These are phyloP conservation scores for Cladosporium sp. DNA, from an alignment of 2,329 filamentous ascomycete genomes.

Conservation along the genomic window DNA sequence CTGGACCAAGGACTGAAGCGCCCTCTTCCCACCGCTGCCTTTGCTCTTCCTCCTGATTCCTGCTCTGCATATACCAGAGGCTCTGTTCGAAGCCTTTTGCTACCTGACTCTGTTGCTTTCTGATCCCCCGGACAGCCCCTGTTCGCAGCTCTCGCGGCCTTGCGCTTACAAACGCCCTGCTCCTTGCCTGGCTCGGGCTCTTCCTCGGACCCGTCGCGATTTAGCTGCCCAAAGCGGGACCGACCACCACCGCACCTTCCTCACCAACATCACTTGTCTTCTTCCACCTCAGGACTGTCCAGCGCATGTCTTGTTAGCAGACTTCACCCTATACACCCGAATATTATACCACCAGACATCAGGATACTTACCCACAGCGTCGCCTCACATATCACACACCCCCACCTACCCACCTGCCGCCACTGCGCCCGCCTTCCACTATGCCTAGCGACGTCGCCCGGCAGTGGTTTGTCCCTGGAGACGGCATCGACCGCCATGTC, in stretches of 20 bases:
- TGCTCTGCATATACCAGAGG: neutral
- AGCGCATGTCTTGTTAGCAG: neutral
- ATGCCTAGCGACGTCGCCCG: constrained; percentile 40
- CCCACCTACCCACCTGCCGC: neutral
- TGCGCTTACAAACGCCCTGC: constrained; percentile 4
- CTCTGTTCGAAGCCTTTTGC: neutral
- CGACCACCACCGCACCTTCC: neutral
- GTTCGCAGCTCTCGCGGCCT: neutral
- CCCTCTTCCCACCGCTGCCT: constrained; percentile 5
- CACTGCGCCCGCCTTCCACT: constrained; percentile 15
- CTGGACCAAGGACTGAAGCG: constrained; percentile 1
- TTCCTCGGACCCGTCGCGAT: constrained; percentile 16
- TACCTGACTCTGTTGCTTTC: neutral
- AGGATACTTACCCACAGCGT: neutral
- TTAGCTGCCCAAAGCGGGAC: constrained; percentile 19
- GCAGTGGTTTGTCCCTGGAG: constrained; percentile 52
- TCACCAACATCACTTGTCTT: neutral
- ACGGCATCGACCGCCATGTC: constrained; percentile 53
- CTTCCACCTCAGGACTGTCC: neutral
- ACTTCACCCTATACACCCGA: neutral
- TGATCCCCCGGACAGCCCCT: neutral
- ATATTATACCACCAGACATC: neutral
- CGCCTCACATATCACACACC: neutral
- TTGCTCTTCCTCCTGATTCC: constrained; percentile 2
- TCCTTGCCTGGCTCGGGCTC: constrained; percentile 1